A percentile compares a stretch with the other conserved stretches of the same genome.
Conservation (phyloP, 1,284 basidiomycete genomes). For the Mycena citricolor region DNA sequence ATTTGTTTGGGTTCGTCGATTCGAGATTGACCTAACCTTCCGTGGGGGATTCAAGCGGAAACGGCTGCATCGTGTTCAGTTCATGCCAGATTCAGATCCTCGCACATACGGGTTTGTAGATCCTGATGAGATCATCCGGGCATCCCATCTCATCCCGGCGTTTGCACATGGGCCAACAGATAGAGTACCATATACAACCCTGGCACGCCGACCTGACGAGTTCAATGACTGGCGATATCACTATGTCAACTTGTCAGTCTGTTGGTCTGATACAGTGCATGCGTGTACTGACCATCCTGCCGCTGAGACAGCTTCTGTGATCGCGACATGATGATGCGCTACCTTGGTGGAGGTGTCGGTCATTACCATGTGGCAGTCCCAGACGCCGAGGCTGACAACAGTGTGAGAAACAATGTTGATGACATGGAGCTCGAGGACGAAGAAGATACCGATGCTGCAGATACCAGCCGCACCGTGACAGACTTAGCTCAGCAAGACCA, state of each 20-base stretch:
- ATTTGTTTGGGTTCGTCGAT: constrained; percentile 30
- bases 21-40: constrained; percentile 12
- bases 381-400: neutral
- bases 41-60: constrained; percentile 21
- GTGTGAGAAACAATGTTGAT: neutral
- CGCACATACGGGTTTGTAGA: constrained; percentile 31
- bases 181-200: neutral
- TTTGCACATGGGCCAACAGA: constrained; percentile 23
- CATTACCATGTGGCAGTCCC: constrained; percentile 7
- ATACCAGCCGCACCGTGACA: neutral
- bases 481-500: neutral
- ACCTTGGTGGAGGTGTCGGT: constrained; percentile 11
- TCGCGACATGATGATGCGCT: constrained; percentile 18
- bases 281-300: neutral
- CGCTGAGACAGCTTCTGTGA: constrained; percentile 10
- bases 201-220: constrained; percentile 5
- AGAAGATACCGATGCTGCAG: neutral
- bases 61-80: constrained; percentile 25
- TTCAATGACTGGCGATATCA: constrained; percentile 11
- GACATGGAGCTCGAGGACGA: constrained; percentile 5
- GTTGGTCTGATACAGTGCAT: neutral
- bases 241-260: constrained; percentile 14
- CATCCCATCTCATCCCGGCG: constrained; percentile 29
- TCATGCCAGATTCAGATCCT: constrained; percentile 15
- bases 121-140: constrained; percentile 29